Evolutionary conservation across 1,139 yeast species (phyloP), one percentile per base, ranked within the genome.

Genomic region (Blastobotrys persicus): DNA sequence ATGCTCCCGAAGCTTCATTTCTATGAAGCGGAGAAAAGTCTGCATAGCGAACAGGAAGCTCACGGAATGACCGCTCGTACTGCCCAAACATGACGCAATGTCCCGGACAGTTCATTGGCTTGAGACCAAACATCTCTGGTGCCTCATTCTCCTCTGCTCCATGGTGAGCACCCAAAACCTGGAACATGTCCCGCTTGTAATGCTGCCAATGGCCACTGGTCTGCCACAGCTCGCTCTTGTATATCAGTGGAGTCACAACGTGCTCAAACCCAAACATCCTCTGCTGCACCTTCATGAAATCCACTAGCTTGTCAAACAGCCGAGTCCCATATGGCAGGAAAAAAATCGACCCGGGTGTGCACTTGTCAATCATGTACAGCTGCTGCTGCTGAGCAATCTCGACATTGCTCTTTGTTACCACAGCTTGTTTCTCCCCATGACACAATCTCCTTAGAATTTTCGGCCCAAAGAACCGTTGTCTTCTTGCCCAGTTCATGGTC

Each of bases 41-140:
- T 11, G 96, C 88, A 61, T 80, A 81, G 60, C 98, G 73, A 60
- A 91, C 75, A 3, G 99, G 99, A 50, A 94, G 72, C 60, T 94
- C 98, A 55, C 88, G 80, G 65, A 88, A 88, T 0, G 96, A 87
- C 59, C 95, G 80, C 53, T 89, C 95, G 57, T 86, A 82, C 56
- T 83, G 79, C 54, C 85, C 80, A 72, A 83, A 94, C 57, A 94
- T 81, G 51, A 92, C 67, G 65, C 98, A 94, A 67, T 94, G 99
- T 1, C 98, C 98, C 0, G 99, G 98, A 67, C 98, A 92, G 71
- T 92, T 94, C 98, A 92, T 92, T 20, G 98, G 98, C 67, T 92
- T 92, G 54, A 92, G 74, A 2, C 96, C 96, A 64, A 80, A 88
- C 19, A 71, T 63, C 48, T 73, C 78, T 26, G 59, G 58, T 26